Evolutionary conservation across 176 grass and related monocot species (phyloP).

Genomic region (Panicum miliaceum): DNA sequence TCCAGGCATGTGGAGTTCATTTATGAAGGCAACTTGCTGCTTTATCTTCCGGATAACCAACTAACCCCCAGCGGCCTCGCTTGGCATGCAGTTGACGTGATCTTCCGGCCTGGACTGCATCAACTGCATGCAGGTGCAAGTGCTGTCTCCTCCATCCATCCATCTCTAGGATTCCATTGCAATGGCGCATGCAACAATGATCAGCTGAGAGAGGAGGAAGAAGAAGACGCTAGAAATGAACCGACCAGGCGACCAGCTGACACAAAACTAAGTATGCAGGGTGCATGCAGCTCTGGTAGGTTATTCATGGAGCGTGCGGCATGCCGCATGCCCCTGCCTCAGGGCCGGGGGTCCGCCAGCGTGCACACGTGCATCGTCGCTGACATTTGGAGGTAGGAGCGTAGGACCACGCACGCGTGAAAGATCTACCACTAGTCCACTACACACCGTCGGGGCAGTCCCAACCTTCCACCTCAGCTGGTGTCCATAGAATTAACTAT

Average conservation of each 20-base stretch:
- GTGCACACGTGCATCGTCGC: conserved; percentile 27
- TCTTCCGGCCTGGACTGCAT: neutral
- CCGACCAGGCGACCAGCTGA: conserved; percentile 37
- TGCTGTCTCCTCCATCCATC: neutral
- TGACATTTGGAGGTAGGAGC: neutral
- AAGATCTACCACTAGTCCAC: neutral
- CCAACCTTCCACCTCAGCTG: too few relatives aligned
- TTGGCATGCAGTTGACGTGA: conserved; percentile 1
- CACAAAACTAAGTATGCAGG: conserved; percentile 2
- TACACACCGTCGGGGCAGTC: neutral
- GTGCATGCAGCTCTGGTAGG: neutral
- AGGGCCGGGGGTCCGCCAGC: neutral
- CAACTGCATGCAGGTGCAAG: neutral
- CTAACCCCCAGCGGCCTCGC: neutral
- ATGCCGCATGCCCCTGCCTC: conserved; percentile 10
- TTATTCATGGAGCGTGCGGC: conserved; percentile 6
- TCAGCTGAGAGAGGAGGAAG: neutral
- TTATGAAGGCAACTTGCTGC: conserved; percentile 40
- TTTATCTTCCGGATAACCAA: neutral
- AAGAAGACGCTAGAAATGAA: neutral
- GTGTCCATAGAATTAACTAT: too few relatives aligned
- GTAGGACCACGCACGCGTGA: neutral
- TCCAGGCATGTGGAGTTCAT: conserved; percentile 49
- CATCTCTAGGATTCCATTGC: conserved; percentile 35
- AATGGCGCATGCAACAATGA: neutral